Evolutionary conservation across 305 asterid species (phyloP), one percentile per base, ranked within the genome.

Genomic region (Galium porrigens): DNA sequence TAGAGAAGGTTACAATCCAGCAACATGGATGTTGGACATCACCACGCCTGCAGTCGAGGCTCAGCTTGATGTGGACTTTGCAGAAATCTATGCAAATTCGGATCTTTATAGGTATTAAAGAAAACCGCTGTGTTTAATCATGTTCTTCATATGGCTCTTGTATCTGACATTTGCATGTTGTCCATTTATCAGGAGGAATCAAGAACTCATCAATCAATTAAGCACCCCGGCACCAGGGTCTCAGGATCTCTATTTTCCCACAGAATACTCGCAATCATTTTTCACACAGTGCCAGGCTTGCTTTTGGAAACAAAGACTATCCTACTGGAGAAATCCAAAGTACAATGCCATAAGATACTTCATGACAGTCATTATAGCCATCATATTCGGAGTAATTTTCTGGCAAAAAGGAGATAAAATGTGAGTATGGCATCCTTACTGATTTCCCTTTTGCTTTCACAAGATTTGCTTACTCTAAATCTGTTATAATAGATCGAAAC

Each of bases 271-370:
- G 1, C 99, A 87, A 65, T 55, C 97, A 8, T 84, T 89, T 75
- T 2, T 77, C 3, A 42, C 76, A 61, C 99, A 92, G 60, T 92
- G 95, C 74, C 85, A 63, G 68, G 99, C 99, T 72, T 89, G 99
- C 77, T 85, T 89, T 74, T 92, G 99, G 99, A 92, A 92, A 69
- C 95, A 85, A 49, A 61, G 78, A 54, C 77, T 86, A 71, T 92
- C 99, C 48, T 92, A 92, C 62, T 92, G 99, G 99, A 85, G 97
- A 72, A 70, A 92, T 69, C 89, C 99, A 46, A 82, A 77, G 76
- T 92, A 89, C 64, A 92, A 92, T 62, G 77, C 85, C 66, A 70
- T 84, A 64, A 79, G 99, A 64, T 85, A 87, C 81, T 78, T 84
- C 63, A 72, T 89, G 95, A 89, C 99, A 29, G 67, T 78, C 4